phyloP scores from a whole-genome alignment of 345 rosid genomes.

The Linum usitatissimum region DNA sequence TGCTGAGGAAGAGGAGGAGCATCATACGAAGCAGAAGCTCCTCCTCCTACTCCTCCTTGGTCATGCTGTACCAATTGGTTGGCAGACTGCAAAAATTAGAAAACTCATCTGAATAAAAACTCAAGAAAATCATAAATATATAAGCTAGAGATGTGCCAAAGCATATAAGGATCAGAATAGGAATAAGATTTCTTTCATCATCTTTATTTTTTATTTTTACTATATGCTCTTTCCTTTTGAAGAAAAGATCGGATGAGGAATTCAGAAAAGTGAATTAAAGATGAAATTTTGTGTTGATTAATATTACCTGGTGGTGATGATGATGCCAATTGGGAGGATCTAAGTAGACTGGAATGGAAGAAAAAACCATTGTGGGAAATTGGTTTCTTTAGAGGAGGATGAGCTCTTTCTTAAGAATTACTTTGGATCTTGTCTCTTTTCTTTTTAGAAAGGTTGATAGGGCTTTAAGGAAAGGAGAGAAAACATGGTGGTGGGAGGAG shows the following conservation, averaged over 20 bases:
- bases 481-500: conserved; percentile 51
- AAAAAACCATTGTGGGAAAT: conserved; percentile 43
- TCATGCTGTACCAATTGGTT: conserved; percentile 13
- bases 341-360: conserved; percentile 54
- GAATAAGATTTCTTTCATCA: conserved; percentile 35
- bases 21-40: background rate
- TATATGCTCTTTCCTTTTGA: conserved; percentile 13
- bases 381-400: background rate
- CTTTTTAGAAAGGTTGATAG: conserved; percentile 57
- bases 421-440: conserved; percentile 7
- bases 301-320: conserved; percentile 39
- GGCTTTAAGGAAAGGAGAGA: conserved; percentile 34
- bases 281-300: conserved; percentile 6
- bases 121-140: conserved; percentile 29
- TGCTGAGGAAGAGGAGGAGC: background rate
- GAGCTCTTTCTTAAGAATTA: background rate
- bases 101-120: conserved; percentile 11
- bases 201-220: conserved; percentile 9
- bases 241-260: conserved; percentile 1
- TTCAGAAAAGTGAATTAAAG: conserved; percentile 14
- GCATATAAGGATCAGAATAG: conserved; percentile 24
- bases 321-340: conserved; percentile 52
- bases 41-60: background rate
- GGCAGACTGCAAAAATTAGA: conserved; percentile 25
- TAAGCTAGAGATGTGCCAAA: background rate